Evolutionary conservation across 2,329 filamentous ascomycete species (phyloP).

Genomic region (Cyphellophora europaea): DNA sequence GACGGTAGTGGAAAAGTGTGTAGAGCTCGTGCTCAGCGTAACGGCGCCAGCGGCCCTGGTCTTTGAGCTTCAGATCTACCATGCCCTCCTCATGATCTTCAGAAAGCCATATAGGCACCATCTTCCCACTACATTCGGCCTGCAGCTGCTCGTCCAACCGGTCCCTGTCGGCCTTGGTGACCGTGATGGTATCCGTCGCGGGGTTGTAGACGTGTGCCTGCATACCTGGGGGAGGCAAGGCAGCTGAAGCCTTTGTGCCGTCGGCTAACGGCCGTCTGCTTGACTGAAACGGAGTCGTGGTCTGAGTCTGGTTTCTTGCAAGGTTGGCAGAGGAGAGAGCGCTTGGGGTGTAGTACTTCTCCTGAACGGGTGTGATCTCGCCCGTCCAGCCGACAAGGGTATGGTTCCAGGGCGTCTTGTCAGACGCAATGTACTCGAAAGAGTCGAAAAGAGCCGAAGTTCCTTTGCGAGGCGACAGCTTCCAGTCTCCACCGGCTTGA

Average conservation of each 20-base stretch:
- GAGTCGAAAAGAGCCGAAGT: conserved; percentile 90
- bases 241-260: neutral
- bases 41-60: conserved; percentile 77
- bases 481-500: conserved; percentile 47
- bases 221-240: neutral
- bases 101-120: conserved; percentile 83
- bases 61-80: conserved; percentile 62
- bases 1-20: conserved; percentile 91
- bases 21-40: conserved; percentile 91
- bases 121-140: conserved; percentile 64
- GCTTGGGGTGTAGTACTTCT: neutral
- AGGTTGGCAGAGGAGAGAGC: neutral
- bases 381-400: conserved; percentile 92
- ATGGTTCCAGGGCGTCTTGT: conserved; percentile 78
- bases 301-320: no score
- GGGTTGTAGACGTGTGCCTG: neutral
- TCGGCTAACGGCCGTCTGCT: neutral
- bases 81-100: conserved; percentile 59
- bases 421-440: conserved; percentile 78
- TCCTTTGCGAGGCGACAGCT: conserved; percentile 67
- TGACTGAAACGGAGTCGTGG: neutral
- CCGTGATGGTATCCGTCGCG: conserved; percentile 40
- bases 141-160: conserved; percentile 66
- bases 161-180: conserved; percentile 60
- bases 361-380: conserved; percentile 54